Conservation (phyloP, 179 eudicot genomes). For the Carnegiea gigantea region DNA sequence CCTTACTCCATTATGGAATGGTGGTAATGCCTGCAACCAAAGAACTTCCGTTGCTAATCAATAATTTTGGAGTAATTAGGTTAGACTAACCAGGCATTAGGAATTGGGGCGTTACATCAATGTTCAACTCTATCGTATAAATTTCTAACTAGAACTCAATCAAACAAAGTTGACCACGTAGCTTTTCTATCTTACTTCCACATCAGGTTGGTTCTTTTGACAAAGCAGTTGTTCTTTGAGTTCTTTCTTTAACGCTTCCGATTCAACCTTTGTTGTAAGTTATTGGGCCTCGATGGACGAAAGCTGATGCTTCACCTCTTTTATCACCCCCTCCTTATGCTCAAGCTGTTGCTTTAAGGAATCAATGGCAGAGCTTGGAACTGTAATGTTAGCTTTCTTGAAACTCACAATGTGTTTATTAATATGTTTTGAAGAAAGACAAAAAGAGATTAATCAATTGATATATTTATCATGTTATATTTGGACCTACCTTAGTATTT, state of each 20-base stretch:
- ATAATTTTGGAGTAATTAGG: too few species aligned
- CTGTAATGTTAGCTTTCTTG: not conserved
- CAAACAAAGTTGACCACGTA: conserved; percentile 19
- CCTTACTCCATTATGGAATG: too few species aligned
- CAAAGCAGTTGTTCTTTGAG: conserved; percentile 19
- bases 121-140: conserved; percentile 29
- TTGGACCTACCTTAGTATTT: too few species aligned
- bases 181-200: conserved; percentile 22
- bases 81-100: too few species aligned
- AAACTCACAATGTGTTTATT: too few species aligned
- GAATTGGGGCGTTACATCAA: too few species aligned
- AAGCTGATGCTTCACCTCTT: conserved; percentile 14
- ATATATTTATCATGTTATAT: too few species aligned
- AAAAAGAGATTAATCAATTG: too few species aligned
- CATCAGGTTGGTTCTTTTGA: conserved; percentile 11
- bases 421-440: too few species aligned
- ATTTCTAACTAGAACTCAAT: conserved; percentile 30
- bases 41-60: too few species aligned
- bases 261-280: not conserved
- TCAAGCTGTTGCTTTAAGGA: conserved; percentile 10
- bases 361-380: conserved; percentile 8
- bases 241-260: conserved; percentile 22
- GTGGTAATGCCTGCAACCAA: too few species aligned
- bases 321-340: conserved; percentile 2
- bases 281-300: not conserved